Evolutionary conservation across 192 early-diverging fungal species (phyloP), one percentile per base, ranked within the genome.

Genomic region (Pilaira anomala): DNA sequence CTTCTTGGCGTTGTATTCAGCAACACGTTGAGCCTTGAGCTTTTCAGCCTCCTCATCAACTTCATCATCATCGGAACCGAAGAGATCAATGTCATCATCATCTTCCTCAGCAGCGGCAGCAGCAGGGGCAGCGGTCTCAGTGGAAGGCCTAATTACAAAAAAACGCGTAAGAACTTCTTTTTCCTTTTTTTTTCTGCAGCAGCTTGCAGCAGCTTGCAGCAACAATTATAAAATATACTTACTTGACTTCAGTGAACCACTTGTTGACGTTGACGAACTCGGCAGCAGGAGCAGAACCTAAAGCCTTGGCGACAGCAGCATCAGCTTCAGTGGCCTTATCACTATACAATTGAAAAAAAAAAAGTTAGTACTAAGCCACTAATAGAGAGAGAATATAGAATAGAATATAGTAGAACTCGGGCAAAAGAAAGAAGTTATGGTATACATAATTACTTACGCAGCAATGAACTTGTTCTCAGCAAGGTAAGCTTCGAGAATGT

Each of bases 31-130:
- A 44, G 82, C 87, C 84, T 92, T 94, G 73, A 94, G 48, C 68
- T 83, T 83, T 83, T 95, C 94, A 60, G 87, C 90, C 78, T 89
- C 95, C 71, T 81, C 94, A 79, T 96, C 95, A 36, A 85, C 91
- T 73, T 92, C 90, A 24, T 96, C 94, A 67, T 95, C 93, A 67
- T 93, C 91, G 69, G 92, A 94, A 70, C 87, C 95, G 78, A 97
- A 97, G 65, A 97, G 90, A 78, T 97, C 95, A 60, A 96, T 80
- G 64, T 96, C 94, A 53, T 96, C 93, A 44, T 97, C 95, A 59
- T 95, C 95, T 45, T 90, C 93, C 41, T 77, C 93, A n/a, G n/a
- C n/a, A 9, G 63, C 87, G 41, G 78, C 84, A 44, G 76, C 80
- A 52, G 79, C 80, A 26, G 66, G 42, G 54, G 83, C 69, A 51